phyloP scores from a whole-genome alignment of 1,284 basidiomycete genomes.

The Ceratobasidium sp. region DNA sequence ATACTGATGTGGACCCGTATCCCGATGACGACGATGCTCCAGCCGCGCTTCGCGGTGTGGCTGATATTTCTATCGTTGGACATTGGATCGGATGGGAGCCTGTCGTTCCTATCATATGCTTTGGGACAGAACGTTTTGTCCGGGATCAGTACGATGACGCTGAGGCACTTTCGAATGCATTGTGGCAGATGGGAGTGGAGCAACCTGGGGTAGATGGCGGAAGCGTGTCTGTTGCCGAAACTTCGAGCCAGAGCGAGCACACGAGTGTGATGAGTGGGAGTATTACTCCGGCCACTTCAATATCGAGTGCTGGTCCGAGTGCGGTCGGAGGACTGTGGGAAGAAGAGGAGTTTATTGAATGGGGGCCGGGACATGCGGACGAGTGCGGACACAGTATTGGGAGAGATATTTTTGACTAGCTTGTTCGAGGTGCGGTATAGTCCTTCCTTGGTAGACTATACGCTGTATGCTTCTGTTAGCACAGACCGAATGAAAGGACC shows the following conservation, averaged over 20 bases:
- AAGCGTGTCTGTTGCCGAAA: background rate
- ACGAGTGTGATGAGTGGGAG: background rate
- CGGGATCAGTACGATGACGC: background rate
- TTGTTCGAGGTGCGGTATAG: background rate
- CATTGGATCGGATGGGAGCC: conserved; percentile 39
- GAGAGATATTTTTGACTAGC: conserved; percentile 2
- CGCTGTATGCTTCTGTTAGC: too few species aligned
- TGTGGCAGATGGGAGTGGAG: background rate
- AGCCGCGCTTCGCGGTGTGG: background rate
- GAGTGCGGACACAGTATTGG: conserved; percentile 31
- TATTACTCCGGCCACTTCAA: background rate
- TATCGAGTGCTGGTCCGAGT: conserved; percentile 11
- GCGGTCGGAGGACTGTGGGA: conserved; percentile 37
- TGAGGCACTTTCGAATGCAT: background rate
- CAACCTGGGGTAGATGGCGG: background rate
- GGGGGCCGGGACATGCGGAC: conserved; percentile 29
- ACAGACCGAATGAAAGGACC: background rate
- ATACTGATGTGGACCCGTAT: conserved; percentile 1
- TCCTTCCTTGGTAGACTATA: background rate
- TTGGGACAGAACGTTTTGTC: conserved; percentile 14
- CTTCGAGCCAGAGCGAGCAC: background rate
- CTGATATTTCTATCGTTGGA: conserved; percentile 24
- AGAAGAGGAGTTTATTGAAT: conserved; percentile 19
- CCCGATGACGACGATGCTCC: background rate
- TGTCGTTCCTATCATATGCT: conserved; percentile 25